phyloP scores from a whole-genome alignment of 148 eudicot species.

The Polygonum maritimum region DNA sequence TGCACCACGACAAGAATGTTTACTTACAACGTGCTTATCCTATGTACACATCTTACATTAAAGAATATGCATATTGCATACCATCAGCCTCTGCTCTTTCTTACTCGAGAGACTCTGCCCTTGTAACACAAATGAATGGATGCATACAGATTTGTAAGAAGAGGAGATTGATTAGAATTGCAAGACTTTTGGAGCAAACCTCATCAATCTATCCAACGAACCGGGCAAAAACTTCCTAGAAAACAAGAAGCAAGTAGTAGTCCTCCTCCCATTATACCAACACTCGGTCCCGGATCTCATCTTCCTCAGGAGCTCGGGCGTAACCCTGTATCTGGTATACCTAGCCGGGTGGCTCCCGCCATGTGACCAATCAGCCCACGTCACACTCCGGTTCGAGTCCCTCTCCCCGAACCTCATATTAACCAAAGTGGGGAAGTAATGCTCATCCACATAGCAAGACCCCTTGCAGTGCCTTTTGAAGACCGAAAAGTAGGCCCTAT shows the following conservation, averaged over 20 bases:
- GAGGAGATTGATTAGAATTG: neutral
- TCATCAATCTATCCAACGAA: constrained; percentile 21
- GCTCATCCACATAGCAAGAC: constrained; percentile 84
- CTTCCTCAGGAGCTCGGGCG: constrained; percentile 17
- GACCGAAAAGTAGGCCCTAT: constrained; percentile 35
- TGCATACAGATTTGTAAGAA: neutral
- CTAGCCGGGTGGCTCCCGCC: constrained; percentile 33
- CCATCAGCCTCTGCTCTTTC: neutral
- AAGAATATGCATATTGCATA: neutral
- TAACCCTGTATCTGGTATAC: constrained; percentile 19
- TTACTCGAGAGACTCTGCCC: neutral
- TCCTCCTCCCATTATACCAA: constrained; percentile 24
- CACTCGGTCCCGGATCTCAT: constrained; percentile 24
- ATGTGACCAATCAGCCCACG: constrained; percentile 40
- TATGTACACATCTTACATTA: neutral
- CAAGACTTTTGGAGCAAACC: constrained; percentile 21
- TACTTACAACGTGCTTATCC: neutral
- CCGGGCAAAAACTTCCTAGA: constrained; percentile 35
- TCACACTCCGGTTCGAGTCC: constrained; percentile 36
- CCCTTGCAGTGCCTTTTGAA: constrained; percentile 45
- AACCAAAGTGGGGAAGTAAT: constrained; percentile 73
- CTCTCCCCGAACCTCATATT: constrained; percentile 16
- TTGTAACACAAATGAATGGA: neutral
- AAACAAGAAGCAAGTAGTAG: constrained; percentile 27
- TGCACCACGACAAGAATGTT: neutral